phyloP scores from a whole-genome alignment of 2,329 filamentous ascomycete species.

The Pyrenophora seminiperda region DNA sequence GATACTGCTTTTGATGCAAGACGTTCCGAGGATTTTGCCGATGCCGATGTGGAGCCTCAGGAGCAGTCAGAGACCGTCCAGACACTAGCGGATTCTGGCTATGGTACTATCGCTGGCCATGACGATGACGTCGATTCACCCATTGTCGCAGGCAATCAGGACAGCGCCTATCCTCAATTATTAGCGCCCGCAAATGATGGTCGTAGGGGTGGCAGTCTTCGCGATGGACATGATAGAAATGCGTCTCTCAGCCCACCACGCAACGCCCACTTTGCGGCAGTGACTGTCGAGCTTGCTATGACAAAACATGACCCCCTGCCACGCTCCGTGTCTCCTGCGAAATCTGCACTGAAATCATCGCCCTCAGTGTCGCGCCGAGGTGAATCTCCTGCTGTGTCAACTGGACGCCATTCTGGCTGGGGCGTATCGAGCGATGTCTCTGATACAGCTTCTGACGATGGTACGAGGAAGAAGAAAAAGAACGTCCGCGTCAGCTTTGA shows the following conservation, averaged over 20 bases:
- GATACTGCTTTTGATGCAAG: constrained; percentile 16
- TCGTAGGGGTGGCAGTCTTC: constrained; percentile 25
- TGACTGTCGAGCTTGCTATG: constrained; percentile 57
- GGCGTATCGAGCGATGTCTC: constrained; percentile 60
- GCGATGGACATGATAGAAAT: constrained; percentile 37
- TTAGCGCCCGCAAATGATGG: constrained; percentile 12
- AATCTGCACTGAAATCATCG: constrained; percentile 73
- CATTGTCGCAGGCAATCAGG: constrained; percentile 31
- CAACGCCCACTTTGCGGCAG: constrained; percentile 68
- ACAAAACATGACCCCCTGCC: constrained; percentile 71
- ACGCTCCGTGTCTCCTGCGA: constrained; percentile 74
- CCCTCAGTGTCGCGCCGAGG: constrained; percentile 58
- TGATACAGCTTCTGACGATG: constrained; percentile 58
- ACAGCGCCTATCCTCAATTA: constrained; percentile 35
- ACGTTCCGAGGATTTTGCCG: constrained; percentile 52
- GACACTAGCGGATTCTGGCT: constrained; percentile 20
- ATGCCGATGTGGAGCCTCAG: constrained; percentile 44
- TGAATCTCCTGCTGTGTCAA: constrained; percentile 56
- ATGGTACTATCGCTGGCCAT: constrained; percentile 9
- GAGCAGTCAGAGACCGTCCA: constrained; percentile 28
- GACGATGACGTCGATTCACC: constrained; percentile 24
- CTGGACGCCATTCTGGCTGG: constrained; percentile 54
- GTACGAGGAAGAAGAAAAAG: constrained; percentile 57
- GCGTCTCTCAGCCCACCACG: constrained; percentile 66
- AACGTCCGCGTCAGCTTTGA: constrained; percentile 79